phyloP scores from a whole-genome alignment of 78 protist species.

The Acrasis kona region DNA sequence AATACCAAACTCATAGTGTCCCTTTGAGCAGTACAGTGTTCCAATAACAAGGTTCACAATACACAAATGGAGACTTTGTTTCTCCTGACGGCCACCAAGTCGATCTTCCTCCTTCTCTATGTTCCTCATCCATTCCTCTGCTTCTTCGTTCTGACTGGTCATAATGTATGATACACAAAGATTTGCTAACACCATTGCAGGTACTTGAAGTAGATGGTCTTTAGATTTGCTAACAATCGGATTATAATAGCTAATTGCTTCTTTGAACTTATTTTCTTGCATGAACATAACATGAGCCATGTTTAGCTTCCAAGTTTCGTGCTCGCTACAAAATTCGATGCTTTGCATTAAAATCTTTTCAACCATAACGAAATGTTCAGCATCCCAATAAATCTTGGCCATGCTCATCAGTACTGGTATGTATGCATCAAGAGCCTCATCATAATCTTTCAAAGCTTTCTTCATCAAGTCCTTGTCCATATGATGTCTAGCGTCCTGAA shows the following conservation, averaged over 20 bases:
- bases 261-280: constrained; percentile 52
- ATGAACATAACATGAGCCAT: constrained; percentile 70
- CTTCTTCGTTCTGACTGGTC: constrained; percentile 51
- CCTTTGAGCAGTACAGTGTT: constrained; percentile 71
- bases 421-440: constrained; percentile 50
- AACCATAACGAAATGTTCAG: constrained; percentile 47
- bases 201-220: constrained; percentile 26
- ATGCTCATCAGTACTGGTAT: constrained; percentile 65
- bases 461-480: constrained; percentile 27
- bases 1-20: constrained; percentile 66
- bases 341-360: constrained; percentile 50
- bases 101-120: constrained; percentile 60
- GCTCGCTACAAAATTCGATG: constrained; percentile 55
- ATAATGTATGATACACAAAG: constrained; percentile 67
- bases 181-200: constrained; percentile 69
- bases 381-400: constrained; percentile 71
- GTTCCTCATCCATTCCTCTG: constrained; percentile 52
- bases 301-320: constrained; percentile 65
- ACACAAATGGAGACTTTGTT: constrained; percentile 46
- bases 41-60: constrained; percentile 78
- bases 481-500: constrained; percentile 41
- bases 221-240: constrained; percentile 34
- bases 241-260: constrained; percentile 64
- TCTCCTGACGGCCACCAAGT: constrained; percentile 10
- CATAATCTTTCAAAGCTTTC: constrained; percentile 34